Conservation (phyloP, 1,139 yeast species). For the Yamadazyma oceani region DNA sequence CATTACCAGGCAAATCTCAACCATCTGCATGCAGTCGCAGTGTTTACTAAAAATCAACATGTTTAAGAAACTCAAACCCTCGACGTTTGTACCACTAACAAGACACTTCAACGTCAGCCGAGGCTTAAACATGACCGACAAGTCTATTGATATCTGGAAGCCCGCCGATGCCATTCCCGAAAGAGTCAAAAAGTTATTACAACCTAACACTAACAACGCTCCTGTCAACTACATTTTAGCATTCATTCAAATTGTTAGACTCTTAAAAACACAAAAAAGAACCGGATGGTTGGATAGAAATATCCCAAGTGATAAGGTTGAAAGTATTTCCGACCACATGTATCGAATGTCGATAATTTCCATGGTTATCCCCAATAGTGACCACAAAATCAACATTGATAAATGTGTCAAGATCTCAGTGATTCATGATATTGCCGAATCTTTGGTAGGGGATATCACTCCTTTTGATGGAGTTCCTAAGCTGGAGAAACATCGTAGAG, state of each 20-base stretch:
- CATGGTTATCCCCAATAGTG: slow-evolving; percentile 57
- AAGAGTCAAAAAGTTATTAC: slow-evolving; percentile 44
- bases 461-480: slow-evolving; percentile 77
- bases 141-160: slow-evolving; percentile 44
- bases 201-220: slow-evolving; percentile 22
- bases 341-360: slow-evolving; percentile 89
- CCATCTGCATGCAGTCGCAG: not conserved
- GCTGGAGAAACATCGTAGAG: slow-evolving; percentile 76
- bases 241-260: slow-evolving; percentile 74
- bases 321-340: slow-evolving; percentile 94
- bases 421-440: slow-evolving; percentile 92
- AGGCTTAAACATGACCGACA: not conserved
- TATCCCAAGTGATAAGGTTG: slow-evolving; percentile 50
- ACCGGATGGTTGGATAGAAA: slow-evolving; percentile 93
- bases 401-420: slow-evolving; percentile 85
- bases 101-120: too few species aligned
- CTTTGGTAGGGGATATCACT: slow-evolving; percentile 92
- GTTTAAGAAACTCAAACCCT: not conserved
- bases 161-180: slow-evolving; percentile 62
- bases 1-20: too few species aligned
- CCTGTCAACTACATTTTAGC: slow-evolving; percentile 55
- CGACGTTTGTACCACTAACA: too few species aligned
- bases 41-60: not conserved
- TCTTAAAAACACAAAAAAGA: slow-evolving; percentile 76
- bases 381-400: slow-evolving; percentile 28